A percentile compares a stretch with the other conserved stretches of the same genome.
These are phyloP conservation scores for Starmerella scarabaei DNA, from an alignment of 805 yeast species.

Conservation along the genomic window DNA sequence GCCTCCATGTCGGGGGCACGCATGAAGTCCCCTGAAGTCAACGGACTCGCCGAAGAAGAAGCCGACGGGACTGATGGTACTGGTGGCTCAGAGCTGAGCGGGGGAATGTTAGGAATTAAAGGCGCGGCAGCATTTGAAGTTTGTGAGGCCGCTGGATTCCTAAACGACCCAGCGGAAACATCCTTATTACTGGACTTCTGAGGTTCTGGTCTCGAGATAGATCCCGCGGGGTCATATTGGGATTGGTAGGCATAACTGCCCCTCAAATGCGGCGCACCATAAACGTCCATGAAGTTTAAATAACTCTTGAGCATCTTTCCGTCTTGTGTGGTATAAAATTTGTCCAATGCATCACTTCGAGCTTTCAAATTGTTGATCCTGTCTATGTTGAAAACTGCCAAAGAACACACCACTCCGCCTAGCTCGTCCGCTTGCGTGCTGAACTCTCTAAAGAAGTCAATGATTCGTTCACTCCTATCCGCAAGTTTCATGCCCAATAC, in stretches of 20 bases:
- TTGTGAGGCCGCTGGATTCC: too few relatives aligned
- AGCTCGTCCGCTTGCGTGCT: slow-evolving; percentile 87
- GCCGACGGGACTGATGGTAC: neutral
- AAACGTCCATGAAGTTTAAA: slow-evolving; percentile 74
- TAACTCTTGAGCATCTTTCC: slow-evolving; percentile 89
- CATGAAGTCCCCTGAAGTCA: too few relatives aligned
- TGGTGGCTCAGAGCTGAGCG: neutral
- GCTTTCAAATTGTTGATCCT: slow-evolving; percentile 32
- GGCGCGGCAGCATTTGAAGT: neutral
- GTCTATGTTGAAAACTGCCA: slow-evolving; percentile 82
- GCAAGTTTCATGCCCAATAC: slow-evolving; percentile 80
- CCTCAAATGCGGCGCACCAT: slow-evolving; percentile 32
- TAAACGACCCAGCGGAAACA: too few relatives aligned
- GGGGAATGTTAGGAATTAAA: neutral
- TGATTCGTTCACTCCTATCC: slow-evolving; percentile 53
- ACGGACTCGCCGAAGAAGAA: neutral
- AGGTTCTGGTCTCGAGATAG: too few relatives aligned
- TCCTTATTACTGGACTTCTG: too few relatives aligned
- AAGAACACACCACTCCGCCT: slow-evolving; percentile 77
- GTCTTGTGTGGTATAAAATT: slow-evolving; percentile 40
- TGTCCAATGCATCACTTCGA: slow-evolving; percentile 26
- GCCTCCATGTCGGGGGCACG: slow-evolving; percentile 18
- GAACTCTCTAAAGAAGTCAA: slow-evolving; percentile 83
- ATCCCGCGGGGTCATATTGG: too few relatives aligned
- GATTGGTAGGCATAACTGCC: neutral